Base-by-base conservation (phyloP, 257 asterid species). In the Ajuga chamaepitys region DNA sequence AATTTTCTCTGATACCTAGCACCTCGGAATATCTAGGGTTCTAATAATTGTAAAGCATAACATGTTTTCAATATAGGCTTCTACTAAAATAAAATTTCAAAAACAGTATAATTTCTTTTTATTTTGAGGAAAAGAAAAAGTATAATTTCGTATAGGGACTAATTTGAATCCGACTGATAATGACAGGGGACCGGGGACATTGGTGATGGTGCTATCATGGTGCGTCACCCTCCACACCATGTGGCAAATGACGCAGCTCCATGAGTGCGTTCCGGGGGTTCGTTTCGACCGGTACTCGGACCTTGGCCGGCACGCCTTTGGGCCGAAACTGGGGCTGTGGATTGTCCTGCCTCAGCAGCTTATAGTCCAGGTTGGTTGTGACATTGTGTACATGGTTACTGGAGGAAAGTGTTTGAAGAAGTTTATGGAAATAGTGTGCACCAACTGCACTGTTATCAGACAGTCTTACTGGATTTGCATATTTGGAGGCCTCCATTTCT, bases 191-290 rank as follows among this genome's bases (percentile, higher is more conserved):
- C 91, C 95, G 0, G 98, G 96, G 54, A 85, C 82, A 10, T 50
- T 85, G n/a, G 83, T 79, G 70, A 78, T 91, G 94, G 68, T 75
- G 4, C 37, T 91, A 10, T 83, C 95, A 5, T 91, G 98, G 96
- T 77, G 89, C 56, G 76, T 91, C 61, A 88, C 98, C 12, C 62
- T 91, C 60, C 77, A 86, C 73, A 86, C 95, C 41, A 88, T 91
- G 98, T 86, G 96, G 96, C 95, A 91, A 70, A 83, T 91, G 89
- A 88, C 87, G 20, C 94, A 88, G 58, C 87, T 91, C 62, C 96
- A 91, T 62, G 96, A 91, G 67, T 79, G 88, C 40, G 89, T 85
- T 1, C 96, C 97, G 0, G 97, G 94, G 0, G 84, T 85, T 9
- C 86, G 96, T 9, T 91, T 91, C 35, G 97, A 91, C 57, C 81